Conservation (phyloP, 129 eudicot genomes). For the sunflower (Helianthus annuus) region HanXRQr2.0-SUNRISE NC_035447.2:97791121-97791620, state of each 20-base stretch:
- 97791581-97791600: background rate
- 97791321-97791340: background rate
- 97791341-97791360: background rate
- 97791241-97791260: conserved; percentile 52
- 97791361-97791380: background rate
- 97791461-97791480: no score
- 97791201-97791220: conserved; percentile 43
- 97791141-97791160: conserved; percentile 12
- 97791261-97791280: background rate
- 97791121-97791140: conserved; percentile 38
- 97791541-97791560: conserved; percentile 9
- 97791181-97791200: conserved; percentile 39
- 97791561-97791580: conserved; percentile 6
- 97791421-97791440: background rate
- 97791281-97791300: no score
- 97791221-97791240: conserved; percentile 46
- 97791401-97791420: background rate
- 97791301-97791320: background rate
- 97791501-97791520: conserved; percentile 4
- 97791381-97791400: background rate
- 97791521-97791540: conserved; percentile 3
- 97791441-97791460: background rate
- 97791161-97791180: conserved; percentile 47
- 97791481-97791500: conserved; percentile 4
- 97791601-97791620: background rate